Percentiles rank a stretch among this genome's conserved stretches.
These are phyloP conservation scores for Musa beccarii DNA, from an alignment of 176 grass and related monocot species.

Conservation along the genomic window DNA sequence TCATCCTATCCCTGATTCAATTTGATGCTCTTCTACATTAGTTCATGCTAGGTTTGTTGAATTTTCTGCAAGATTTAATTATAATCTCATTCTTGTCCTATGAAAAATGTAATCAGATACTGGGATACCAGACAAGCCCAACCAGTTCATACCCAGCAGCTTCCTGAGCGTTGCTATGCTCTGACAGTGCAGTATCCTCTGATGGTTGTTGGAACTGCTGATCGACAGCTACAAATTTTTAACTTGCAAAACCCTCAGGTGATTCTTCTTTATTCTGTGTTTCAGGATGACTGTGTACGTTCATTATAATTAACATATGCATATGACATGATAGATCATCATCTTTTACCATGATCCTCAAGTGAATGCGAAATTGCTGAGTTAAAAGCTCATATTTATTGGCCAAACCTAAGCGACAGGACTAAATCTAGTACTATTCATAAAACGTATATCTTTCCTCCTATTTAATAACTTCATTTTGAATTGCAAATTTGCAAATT, in stretches of 20 bases:
- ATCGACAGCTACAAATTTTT: slow-evolving; percentile 75
- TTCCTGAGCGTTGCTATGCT: slow-evolving; percentile 74
- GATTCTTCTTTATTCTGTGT: slow-evolving; percentile 1
- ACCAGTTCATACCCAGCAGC: slow-evolving; percentile 78
- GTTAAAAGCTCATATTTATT: too few species aligned
- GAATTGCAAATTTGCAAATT: too few species aligned
- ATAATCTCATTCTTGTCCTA: not conserved
- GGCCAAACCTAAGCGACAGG: too few species aligned
- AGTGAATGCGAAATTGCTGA: not conserved
- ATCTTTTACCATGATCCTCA: not conserved
- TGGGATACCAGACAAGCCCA: slow-evolving; percentile 88
- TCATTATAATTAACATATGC: not conserved
- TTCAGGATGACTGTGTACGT: not conserved
- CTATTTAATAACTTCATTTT: too few species aligned
- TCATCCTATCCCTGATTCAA: not conserved
- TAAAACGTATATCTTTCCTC: too few species aligned
- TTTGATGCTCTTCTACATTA: not conserved
- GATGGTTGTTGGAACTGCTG: slow-evolving; percentile 94
- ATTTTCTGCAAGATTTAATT: not conserved
- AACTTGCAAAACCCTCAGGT: slow-evolving; percentile 96
- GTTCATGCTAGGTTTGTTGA: not conserved
- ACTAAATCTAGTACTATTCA: too few species aligned
- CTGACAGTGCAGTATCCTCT: slow-evolving; percentile 82
- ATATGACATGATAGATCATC: not conserved
- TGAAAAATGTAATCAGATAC: slow-evolving; percentile 34